Base-by-base conservation (phyloP, 768 basidiomycete species). In the Suillus clintonianus region DNA sequence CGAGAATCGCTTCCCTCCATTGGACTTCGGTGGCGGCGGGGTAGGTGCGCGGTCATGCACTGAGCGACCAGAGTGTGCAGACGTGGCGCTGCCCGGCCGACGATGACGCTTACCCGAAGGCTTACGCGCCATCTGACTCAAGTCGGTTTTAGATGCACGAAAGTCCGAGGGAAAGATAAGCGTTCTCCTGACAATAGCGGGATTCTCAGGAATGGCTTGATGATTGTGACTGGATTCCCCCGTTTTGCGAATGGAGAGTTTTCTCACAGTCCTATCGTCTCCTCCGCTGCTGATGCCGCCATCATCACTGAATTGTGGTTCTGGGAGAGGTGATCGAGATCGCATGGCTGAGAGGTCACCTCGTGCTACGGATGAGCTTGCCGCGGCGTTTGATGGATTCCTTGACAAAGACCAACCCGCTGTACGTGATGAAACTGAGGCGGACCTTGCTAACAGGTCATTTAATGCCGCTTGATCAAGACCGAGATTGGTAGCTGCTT, bases 31-130 rank as follows among this genome's bases (percentile, higher is more conserved):
- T 37, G 93, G 93, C 19, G 92, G 93, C n/a, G 92, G 92, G 9
- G 93, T 94, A 13, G 92, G 92, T 14, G 80, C 89, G 59, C 92
- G 89, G 67, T 94, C 93, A 67, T 91, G 88, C 34, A 93, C 81
- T 48, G 92, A 93, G 62, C 89, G 87, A 67, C 78, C 85, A 0
- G 92, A 94, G 19, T 82, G 78, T 14, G 85, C 87, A 30, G 83
- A 85, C 22, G 73, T 74, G 13, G 82, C 80, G 66, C 92, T 91
- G 19, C 82, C 81, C 60, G 90, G 83, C 45, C 88, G 86, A 51
- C 88, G 86, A 56, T 85, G 85, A 22, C 78, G 77, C 54, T 68
- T 70, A 39, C 36, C 50, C 39, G 89, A 84, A 32, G 81, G 79
- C 71, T 87, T 91, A 65, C 84, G 83, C 71, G 82, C 79, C 64